Evolutionary conservation across 2,329 filamentous ascomycete genomes (phyloP).

Genomic region (Zymoseptoria tritici): DNA sequence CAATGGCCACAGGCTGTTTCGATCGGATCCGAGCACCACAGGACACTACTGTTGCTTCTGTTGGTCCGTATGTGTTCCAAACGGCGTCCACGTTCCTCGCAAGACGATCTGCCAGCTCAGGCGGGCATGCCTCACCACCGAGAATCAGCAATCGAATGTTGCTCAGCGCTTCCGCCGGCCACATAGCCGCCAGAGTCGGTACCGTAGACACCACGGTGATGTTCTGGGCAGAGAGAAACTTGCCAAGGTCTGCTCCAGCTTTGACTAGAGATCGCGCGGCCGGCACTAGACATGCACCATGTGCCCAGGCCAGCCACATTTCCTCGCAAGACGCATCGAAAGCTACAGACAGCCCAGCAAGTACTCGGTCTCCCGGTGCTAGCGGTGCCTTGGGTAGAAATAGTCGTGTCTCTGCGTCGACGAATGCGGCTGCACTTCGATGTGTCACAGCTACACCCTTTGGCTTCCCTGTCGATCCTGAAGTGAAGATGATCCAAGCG

Average conservation of each 20-base stretch:
- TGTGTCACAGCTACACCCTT: neutral
- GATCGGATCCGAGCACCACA: slow-evolving; percentile 18
- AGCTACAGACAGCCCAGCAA: slow-evolving; percentile 18
- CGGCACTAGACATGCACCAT: slow-evolving; percentile 17
- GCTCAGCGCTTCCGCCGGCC: slow-evolving; percentile 7
- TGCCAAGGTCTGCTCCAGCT: slow-evolving; percentile 13
- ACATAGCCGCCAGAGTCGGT: slow-evolving; percentile 17
- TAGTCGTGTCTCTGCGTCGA: neutral
- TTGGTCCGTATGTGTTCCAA: slow-evolving; percentile 20
- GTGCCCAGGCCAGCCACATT: slow-evolving; percentile 21
- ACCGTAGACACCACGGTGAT: slow-evolving; percentile 18
- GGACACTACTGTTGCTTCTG: slow-evolving; percentile 18
- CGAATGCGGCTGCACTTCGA: slow-evolving; percentile 2
- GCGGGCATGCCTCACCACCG: slow-evolving; percentile 18
- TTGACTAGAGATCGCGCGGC: slow-evolving; percentile 16
- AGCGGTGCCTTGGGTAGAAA: slow-evolving; percentile 2
- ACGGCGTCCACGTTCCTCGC: slow-evolving; percentile 15
- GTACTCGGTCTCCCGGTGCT: slow-evolving; percentile 15
- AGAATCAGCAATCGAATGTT: slow-evolving; percentile 17
- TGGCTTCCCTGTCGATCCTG: neutral
- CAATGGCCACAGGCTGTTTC: slow-evolving; percentile 16
- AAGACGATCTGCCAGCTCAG: slow-evolving; percentile 14
- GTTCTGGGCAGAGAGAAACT: slow-evolving; percentile 12
- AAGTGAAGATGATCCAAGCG: neutral
- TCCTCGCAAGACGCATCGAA: slow-evolving; percentile 23